Evolutionary conservation across 192 early-diverging fungal species (phyloP).

Genomic region (Coemansia sp.): DNA sequence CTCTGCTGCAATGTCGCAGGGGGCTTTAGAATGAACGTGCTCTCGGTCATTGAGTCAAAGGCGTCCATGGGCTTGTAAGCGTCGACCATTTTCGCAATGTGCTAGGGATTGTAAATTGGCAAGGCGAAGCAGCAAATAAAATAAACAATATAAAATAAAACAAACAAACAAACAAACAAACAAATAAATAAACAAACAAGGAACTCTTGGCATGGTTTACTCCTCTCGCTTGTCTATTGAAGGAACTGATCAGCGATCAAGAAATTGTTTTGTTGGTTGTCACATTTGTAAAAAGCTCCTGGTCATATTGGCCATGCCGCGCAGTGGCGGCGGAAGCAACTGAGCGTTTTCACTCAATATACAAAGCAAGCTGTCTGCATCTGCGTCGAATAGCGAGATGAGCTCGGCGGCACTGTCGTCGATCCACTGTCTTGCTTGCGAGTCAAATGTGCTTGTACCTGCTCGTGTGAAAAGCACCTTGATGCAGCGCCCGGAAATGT

Average conservation of each 20-base stretch:
- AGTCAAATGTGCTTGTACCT: constrained; percentile 13
- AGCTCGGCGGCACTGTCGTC: constrained; percentile 35
- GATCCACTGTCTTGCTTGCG: constrained; percentile 26
- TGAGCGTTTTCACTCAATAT: constrained; percentile 19
- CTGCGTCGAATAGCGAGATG: constrained; percentile 37
- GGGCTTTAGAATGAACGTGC: constrained; percentile 55
- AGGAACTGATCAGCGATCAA: too few relatives aligned
- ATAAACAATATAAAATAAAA: neutral
- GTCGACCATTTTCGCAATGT: constrained; percentile 23
- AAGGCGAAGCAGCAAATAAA: neutral
- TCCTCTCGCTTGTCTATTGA: too few relatives aligned
- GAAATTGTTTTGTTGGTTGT: too few relatives aligned
- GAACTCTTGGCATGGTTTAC: too few relatives aligned
- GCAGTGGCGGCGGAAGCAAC: constrained; percentile 37
- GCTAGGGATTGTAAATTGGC: too few relatives aligned
- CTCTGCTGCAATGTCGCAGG: too few relatives aligned
- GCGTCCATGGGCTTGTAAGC: constrained; percentile 46
- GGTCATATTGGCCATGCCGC: constrained; percentile 38
- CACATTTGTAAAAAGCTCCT: constrained; percentile 50
- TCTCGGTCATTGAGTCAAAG: constrained; percentile 58
- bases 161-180: too few relatives aligned
- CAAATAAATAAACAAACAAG: too few relatives aligned
- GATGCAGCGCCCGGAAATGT: constrained; percentile 3
- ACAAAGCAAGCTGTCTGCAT: constrained; percentile 19
- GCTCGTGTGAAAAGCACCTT: constrained; percentile 33